Evolutionary conservation across 1,284 basidiomycete genomes (phyloP), one percentile per base, ranked within the genome.

Genomic region (Cutaneotrichosporon sp.): DNA sequence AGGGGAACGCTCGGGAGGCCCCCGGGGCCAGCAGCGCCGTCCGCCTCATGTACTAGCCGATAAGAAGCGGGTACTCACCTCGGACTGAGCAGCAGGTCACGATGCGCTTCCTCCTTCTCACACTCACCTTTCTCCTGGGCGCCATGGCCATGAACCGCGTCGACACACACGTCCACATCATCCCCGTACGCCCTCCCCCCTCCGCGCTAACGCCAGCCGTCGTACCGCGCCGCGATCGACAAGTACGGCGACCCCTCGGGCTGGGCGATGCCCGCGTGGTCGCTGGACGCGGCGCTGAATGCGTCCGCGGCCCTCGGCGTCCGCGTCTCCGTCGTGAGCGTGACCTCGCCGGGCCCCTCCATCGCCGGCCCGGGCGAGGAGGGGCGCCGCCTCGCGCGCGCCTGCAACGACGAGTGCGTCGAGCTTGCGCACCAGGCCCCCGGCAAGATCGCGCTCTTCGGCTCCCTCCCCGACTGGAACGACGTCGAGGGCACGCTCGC

Each of bases 81-180:
- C n/a, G n/a, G n/a, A n/a, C n/a, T n/a, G n/a, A n/a, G n/a, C n/a
- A n/a, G n/a, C n/a, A n/a, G n/a, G n/a, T n/a, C n/a, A n/a, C n/a
- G n/a, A 33, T 33, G 2, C 13, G 33, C 3, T 33, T 33, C 9
- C 9, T 33, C 13, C 33, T 33, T 33, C 33, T 33, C 2, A 33
- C 13, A n/a, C 33, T 13, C 33, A 4, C 9, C 33, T 10, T 33
- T 13, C 33, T 33, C 33, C n/a, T n/a, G n/a, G n/a, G n/a, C n/a
- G 13, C 33, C 9, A 33, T 13, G 9, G 13, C 9, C 33, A 33
- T 33, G 33, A 33, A 33, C 24, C 45, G 58, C 20, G 25, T 55
- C 34, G 58, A 59, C 51, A 59, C 58, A 8, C 58, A 59, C 24
- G 58, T 59, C 24, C 58, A 59, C 31, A 33, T 54, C 34, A 59